Percentiles rank a stretch among this genome's conserved stretches.
Conservation (phyloP, 441 rosid genomes). For the Gossypium schwendimanii region DNA sequence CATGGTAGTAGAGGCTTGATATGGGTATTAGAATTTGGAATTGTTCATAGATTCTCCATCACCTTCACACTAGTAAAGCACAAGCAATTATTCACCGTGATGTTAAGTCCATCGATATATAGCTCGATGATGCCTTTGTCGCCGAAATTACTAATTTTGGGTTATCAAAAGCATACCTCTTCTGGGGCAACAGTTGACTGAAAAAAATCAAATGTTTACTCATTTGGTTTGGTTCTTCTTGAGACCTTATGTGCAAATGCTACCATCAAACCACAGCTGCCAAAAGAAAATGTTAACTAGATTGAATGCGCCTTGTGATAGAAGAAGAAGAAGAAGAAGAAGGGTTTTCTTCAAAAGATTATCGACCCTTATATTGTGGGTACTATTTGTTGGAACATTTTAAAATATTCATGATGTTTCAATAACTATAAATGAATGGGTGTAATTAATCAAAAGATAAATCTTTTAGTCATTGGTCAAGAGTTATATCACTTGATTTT, state of each 20-base stretch:
- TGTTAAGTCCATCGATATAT: constrained; percentile 75
- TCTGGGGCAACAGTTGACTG: constrained; percentile 69
- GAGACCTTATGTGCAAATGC: constrained; percentile 76
- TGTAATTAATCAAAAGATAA: no score
- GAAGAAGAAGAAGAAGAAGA: constrained; percentile 39
- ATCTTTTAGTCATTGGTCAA: no score
- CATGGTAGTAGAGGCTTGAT: constrained; percentile 82
- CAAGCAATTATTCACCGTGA: constrained; percentile 81
- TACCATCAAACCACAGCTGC: constrained; percentile 54
- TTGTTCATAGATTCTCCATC: constrained; percentile 72
- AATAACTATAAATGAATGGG: no score
- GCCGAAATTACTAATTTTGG: constrained; percentile 90
- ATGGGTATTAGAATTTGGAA: constrained; percentile 45
- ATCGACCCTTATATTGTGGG: constrained; percentile 64
- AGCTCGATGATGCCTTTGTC: constrained; percentile 66
- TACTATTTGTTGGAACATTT: not conserved
- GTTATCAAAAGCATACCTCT: constrained; percentile 56
- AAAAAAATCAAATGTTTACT: constrained; percentile 69
- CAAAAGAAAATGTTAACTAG: constrained; percentile 75
- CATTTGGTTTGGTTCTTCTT: constrained; percentile 79
- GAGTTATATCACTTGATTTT: no score
- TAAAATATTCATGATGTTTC: no score
- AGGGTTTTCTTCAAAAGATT: constrained; percentile 66
- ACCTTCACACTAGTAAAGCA: constrained; percentile 80
- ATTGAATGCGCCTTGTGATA: constrained; percentile 93